Percentiles rank a stretch among this genome's conserved stretches.
Conservation (phyloP, 176 grass and related monocot species). For the Pharus latifolius region DNA sequence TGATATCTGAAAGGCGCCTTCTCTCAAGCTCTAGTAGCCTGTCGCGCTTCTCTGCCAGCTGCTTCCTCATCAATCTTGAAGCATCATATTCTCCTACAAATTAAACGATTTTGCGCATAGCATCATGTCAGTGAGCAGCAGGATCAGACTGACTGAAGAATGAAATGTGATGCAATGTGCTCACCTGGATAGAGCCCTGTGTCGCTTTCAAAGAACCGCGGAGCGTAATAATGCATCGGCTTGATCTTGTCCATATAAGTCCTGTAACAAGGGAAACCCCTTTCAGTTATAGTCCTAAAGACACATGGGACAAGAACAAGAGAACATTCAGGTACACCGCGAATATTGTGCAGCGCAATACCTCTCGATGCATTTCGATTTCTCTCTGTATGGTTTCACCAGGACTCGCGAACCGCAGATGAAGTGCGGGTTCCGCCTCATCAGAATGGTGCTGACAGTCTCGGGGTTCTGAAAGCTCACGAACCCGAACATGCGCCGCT, state of each 20-base stretch:
- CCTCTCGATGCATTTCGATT: constrained; percentile 59
- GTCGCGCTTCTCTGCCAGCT: constrained; percentile 27
- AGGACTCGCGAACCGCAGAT: constrained; percentile 64
- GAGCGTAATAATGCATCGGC: constrained; percentile 16
- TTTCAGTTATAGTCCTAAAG: too few relatives aligned
- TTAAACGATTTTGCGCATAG: not conserved
- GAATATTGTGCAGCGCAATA: too few relatives aligned
- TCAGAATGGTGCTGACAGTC: constrained; percentile 52
- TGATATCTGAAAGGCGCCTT: not conserved
- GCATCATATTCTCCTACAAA: constrained; percentile 17
- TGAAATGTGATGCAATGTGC: not conserved
- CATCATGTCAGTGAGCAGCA: not conserved
- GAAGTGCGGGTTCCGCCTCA: constrained; percentile 61
- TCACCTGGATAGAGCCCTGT: constrained; percentile 16
- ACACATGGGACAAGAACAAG: not conserved
- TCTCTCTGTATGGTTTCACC: constrained; percentile 80
- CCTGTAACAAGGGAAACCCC: constrained; percentile 2
- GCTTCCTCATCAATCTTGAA: constrained; percentile 22
- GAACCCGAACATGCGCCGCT: constrained; percentile 88
- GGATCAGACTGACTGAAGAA: not conserved
- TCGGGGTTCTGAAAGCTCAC: constrained; percentile 71
- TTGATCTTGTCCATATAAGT: constrained; percentile 20
- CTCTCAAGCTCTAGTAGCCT: constrained; percentile 31
- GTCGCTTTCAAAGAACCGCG: constrained; percentile 21
- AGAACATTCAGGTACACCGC: too few relatives aligned